Percentiles rank a stretch among this genome's conserved stretches.
These are phyloP conservation scores for Lonicera japonica DNA, from an alignment of 129 eudicot species.

Conservation along the genomic window DNA sequence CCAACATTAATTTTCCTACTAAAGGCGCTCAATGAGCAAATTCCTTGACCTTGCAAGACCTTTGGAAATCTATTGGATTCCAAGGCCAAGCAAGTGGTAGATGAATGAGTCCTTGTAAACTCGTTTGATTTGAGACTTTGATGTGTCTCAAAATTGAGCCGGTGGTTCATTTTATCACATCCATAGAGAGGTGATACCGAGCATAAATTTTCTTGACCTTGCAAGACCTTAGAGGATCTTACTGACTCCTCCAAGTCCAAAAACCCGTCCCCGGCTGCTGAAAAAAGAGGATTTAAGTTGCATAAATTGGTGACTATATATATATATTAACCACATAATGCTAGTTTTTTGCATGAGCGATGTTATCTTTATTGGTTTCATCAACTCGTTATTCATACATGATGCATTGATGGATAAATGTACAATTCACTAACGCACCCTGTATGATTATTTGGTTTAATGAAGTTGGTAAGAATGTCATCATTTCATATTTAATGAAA, in stretches of 20 bases:
- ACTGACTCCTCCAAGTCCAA: constrained; percentile 82
- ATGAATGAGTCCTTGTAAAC: constrained; percentile 40
- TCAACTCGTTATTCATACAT: too few species aligned
- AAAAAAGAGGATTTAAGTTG: not conserved
- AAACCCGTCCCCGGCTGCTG: constrained; percentile 57
- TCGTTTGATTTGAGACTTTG: constrained; percentile 33
- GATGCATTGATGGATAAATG: too few species aligned
- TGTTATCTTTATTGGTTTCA: too few species aligned
- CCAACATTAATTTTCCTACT: constrained; percentile 44
- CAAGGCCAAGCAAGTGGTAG: constrained; percentile 52
- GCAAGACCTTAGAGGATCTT: constrained; percentile 99
- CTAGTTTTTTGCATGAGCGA: too few species aligned
- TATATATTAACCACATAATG: not conserved
- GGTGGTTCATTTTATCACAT: constrained; percentile 47
- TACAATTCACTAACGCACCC: too few species aligned
- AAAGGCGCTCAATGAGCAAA: constrained; percentile 59
- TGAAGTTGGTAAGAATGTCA: not conserved
- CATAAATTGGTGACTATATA: not conserved
- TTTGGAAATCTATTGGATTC: constrained; percentile 76
- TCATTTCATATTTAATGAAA: not conserved
- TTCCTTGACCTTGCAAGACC: constrained; percentile 99
- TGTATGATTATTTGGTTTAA: too few species aligned
- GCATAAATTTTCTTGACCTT: constrained; percentile 97
- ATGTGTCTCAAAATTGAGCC: constrained; percentile 42
- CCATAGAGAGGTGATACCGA: constrained; percentile 51